Evolutionary conservation across 2,329 filamentous ascomycete genomes (phyloP).

Genomic region (Sarocladium oryzae): DNA sequence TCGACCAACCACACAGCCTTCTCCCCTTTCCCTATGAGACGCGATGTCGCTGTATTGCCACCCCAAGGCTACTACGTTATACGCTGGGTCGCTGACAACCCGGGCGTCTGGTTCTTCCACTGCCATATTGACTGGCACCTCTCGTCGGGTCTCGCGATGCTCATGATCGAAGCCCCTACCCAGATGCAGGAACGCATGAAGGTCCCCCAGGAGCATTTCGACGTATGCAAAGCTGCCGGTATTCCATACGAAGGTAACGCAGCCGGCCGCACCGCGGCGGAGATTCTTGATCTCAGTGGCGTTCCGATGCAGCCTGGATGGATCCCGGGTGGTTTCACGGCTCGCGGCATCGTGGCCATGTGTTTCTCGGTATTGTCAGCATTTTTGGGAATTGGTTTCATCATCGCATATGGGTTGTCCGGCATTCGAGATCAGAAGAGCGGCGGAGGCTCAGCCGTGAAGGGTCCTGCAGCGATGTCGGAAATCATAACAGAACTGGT

Average conservation of each 20-base stretch:
- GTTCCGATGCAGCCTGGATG: slow-evolving; percentile 9
- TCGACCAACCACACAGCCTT: slow-evolving; percentile 5
- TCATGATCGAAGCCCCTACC: slow-evolving; percentile 18
- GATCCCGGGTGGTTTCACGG: slow-evolving; percentile 7
- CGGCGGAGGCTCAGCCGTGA: background rate
- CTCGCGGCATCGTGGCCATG: slow-evolving; percentile 6
- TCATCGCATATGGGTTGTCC: slow-evolving; percentile 1
- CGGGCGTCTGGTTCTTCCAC: slow-evolving; percentile 37
- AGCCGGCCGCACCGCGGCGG: slow-evolving; percentile 44
- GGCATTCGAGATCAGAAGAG: background rate
- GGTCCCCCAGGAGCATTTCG: slow-evolving; percentile 36
- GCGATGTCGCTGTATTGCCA: slow-evolving; percentile 41
- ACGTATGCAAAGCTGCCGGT: slow-evolving; percentile 28
- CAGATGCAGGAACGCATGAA: slow-evolving; percentile 35
- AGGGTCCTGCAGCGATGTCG: background rate
- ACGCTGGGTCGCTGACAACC: slow-evolving; percentile 35
- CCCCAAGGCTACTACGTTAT: slow-evolving; percentile 45
- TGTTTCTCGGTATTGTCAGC: slow-evolving; percentile 8
- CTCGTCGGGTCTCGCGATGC: slow-evolving; percentile 34
- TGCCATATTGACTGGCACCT: slow-evolving; percentile 50
- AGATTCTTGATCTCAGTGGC: slow-evolving; percentile 42
- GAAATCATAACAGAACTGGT: background rate
- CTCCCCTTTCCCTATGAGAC: slow-evolving; percentile 30
- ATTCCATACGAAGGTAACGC: slow-evolving; percentile 48
- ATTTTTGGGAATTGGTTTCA: slow-evolving; percentile 1